Conservation (phyloP, 2,329 filamentous ascomycete species). For the Nothophoma quercina region DNA sequence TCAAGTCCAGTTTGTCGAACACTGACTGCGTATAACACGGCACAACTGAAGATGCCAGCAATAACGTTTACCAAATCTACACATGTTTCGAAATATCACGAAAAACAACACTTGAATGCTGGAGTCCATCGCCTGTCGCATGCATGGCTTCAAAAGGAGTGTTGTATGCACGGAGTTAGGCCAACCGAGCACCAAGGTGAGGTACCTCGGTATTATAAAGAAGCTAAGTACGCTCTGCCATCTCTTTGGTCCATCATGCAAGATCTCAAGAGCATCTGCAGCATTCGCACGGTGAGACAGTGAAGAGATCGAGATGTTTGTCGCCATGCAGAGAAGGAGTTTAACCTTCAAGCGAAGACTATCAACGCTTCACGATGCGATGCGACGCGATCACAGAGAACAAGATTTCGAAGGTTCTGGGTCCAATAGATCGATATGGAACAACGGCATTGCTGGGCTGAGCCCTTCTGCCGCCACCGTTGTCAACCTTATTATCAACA, state of each 20-base stretch:
- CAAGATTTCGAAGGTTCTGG: neutral
- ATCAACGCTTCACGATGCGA: no score
- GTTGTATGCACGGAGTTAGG: neutral
- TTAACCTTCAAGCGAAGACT: no score
- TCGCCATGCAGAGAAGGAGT: no score
- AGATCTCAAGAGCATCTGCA: constrained; percentile 5
- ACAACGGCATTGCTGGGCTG: neutral
- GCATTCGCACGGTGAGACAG: neutral
- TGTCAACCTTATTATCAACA: constrained; percentile 6
- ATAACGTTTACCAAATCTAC: no score
- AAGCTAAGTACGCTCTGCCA: neutral
- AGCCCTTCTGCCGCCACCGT: constrained; percentile 1
- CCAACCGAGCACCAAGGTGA: neutral
- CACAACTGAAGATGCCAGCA: no score
- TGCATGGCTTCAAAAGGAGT: constrained; percentile 4
- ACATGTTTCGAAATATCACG: no score
- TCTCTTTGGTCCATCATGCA: neutral
- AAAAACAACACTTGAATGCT: no score
- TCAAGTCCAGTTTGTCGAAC: no score
- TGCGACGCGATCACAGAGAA: neutral
- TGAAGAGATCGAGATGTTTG: neutral
- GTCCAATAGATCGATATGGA: neutral
- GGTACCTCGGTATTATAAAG: neutral
- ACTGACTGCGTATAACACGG: no score
- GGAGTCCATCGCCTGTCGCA: no score